These are phyloP conservation scores for Rauvolfia tetraphylla DNA, from an alignment of 257 asterid genomes.

Conservation along the genomic window DNA sequence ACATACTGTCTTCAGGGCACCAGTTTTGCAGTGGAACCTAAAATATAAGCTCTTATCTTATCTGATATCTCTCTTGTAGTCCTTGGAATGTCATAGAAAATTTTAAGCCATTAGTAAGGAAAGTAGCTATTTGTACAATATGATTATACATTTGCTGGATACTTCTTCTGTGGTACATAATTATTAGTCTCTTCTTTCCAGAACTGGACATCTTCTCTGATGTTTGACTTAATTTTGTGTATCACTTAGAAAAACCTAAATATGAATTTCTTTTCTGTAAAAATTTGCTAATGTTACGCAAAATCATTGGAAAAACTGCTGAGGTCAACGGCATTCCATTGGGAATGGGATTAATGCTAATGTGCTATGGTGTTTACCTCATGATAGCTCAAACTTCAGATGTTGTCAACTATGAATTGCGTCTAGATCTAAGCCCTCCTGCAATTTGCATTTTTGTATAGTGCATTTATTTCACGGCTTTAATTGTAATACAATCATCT, in stretches of 20 bases:
- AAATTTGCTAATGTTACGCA: no score
- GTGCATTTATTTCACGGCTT: neutral
- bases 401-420: neutral
- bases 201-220: neutral
- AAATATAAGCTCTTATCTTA: neutral
- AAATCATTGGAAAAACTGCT: no score
- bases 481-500: neutral
- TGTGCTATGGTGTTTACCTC: neutral
- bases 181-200: neutral
- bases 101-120: no score
- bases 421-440: neutral
- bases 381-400: neutral
- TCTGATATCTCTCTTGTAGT: neutral
- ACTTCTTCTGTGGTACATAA: neutral
- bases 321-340: no score
- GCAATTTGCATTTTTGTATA: neutral
- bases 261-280: no score
- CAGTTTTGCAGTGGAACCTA: neutral
- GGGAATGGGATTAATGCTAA: no score
- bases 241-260: neutral
- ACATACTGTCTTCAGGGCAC: neutral
- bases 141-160: neutral
- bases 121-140: no score
- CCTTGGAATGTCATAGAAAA: neutral
- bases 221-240: neutral